Evolutionary conservation across 2,329 filamentous ascomycete genomes (phyloP).

Genomic region (Fusarium sublunatum): DNA sequence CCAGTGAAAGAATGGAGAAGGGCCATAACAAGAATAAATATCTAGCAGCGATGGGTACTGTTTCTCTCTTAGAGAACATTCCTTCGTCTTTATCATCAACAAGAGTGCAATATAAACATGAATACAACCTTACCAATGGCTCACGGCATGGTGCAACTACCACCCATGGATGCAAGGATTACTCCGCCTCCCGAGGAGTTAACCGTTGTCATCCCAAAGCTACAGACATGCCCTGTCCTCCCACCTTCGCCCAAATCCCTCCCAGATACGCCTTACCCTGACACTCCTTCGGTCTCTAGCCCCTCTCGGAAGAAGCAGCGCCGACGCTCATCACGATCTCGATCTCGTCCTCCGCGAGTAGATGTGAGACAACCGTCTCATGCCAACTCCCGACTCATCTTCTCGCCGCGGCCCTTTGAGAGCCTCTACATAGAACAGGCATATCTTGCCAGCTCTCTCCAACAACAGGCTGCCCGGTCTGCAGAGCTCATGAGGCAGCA

Average conservation of each 20-base stretch:
- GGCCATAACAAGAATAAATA: constrained; percentile 23
- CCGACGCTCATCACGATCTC: constrained; percentile 27
- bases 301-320: constrained; percentile 15
- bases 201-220: constrained; percentile 17
- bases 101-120: constrained; percentile 29
- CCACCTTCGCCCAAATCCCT: constrained; percentile 19
- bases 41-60: constrained; percentile 21
- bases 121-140: constrained; percentile 15
- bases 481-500: constrained; percentile 55
- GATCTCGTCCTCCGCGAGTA: constrained; percentile 1
- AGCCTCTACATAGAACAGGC: constrained; percentile 59
- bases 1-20: neutral
- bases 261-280: constrained; percentile 16
- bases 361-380: constrained; percentile 13
- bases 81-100: constrained; percentile 10
- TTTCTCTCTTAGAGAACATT: constrained; percentile 1
- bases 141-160: constrained; percentile 24
- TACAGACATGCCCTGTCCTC: constrained; percentile 11
- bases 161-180: constrained; percentile 36
- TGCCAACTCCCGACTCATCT: constrained; percentile 35
- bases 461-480: constrained; percentile 54
- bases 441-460: constrained; percentile 58
- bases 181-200: constrained; percentile 34
- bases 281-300: neutral
- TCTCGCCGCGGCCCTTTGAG: constrained; percentile 55